Evolutionary conservation across 2,329 filamentous ascomycete species (phyloP).

Genomic region (Penicillium psychrosexuale): DNA sequence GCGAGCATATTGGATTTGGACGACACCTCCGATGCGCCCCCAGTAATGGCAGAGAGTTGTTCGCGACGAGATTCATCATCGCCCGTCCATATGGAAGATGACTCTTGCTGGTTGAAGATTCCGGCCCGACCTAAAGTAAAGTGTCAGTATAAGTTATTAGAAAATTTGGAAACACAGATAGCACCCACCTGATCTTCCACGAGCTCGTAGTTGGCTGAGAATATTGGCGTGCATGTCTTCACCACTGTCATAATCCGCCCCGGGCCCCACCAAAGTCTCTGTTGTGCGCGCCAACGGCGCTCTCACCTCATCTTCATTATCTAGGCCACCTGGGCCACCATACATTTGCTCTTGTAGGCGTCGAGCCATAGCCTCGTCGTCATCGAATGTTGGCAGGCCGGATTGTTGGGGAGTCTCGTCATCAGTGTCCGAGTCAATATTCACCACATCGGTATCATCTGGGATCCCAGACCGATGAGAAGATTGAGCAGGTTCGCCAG

Average conservation of each 20-base stretch:
- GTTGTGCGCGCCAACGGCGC: slow-evolving; percentile 89
- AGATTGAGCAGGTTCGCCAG: slow-evolving; percentile 48
- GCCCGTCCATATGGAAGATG: slow-evolving; percentile 56
- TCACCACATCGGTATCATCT: slow-evolving; percentile 62
- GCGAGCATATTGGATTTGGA: slow-evolving; percentile 75
- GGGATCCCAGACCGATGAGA: slow-evolving; percentile 43
- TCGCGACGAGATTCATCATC: slow-evolving; percentile 50
- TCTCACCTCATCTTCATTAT: slow-evolving; percentile 63
- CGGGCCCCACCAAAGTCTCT: slow-evolving; percentile 82
- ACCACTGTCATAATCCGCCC: slow-evolving; percentile 53
- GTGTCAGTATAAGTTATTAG: neutral
- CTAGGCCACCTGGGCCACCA: slow-evolving; percentile 44
- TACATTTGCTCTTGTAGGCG: slow-evolving; percentile 92
- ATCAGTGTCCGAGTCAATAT: slow-evolving; percentile 76
- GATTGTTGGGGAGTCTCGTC: slow-evolving; percentile 55
- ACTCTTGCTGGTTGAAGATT: slow-evolving; percentile 66
- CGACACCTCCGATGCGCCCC: slow-evolving; percentile 62
- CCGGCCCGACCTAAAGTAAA: slow-evolving; percentile 49
- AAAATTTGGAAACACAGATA: neutral
- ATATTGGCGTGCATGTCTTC: slow-evolving; percentile 61
- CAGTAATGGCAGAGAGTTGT: slow-evolving; percentile 59
- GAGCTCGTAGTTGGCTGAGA: slow-evolving; percentile 61
- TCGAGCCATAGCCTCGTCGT: slow-evolving; percentile 90
- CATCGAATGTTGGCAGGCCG: slow-evolving; percentile 63
- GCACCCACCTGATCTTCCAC: slow-evolving; percentile 39